Evolutionary conservation across 495 filamentous ascomycete species (phyloP), one percentile per base, ranked within the genome.

Genomic region (Chaetomium tenue): DNA sequence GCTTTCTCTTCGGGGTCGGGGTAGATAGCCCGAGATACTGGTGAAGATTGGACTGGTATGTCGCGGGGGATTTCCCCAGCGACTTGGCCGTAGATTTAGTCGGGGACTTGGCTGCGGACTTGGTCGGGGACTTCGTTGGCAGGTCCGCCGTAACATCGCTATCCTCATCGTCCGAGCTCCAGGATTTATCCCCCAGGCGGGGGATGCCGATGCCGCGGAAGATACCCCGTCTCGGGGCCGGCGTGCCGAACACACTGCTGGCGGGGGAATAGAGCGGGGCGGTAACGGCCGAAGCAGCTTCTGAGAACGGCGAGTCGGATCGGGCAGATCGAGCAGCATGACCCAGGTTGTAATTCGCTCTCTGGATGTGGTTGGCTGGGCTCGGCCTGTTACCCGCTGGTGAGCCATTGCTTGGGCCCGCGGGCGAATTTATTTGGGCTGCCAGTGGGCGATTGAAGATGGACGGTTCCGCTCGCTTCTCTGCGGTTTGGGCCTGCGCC

Each of bases 401-500:
- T 6, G 40, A 18, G 30, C 20, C n/a, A 30, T 39, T 12, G 18
- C 53, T 28, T 8, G 53, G 53, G 20, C 33, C 33, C 1, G 33
- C 33, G 5, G 33, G 8, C 28, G 28, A 30, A 30, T 22, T 46
- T 15, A 18, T 44, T 26, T 20, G 5, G 23, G 8, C 48, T 30
- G 28, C 28, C 28, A 30, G 28, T 20, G 22, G 8, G n/a, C 23
- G 50, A 52, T 25, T 47, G 23, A 44, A 13, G n/a, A 9, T 25
- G 0, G 25, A 55, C 26, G 6, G 16, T 15, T 50, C 11, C 46
- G 22, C 30, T 13, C 37, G 33, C 33, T 37, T 37, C 8, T 37
- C 40, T 18, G 40, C 40, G 5, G 5, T 11, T 11, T 44, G 30
- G 2, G 77, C 75, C 15, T 44, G 30, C 6, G 77, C 75, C 15